A percentile compares a stretch with the other conserved stretches of the same genome.
These are phyloP conservation scores for Cladophialophora bantiana DNA, from an alignment of 2,329 filamentous ascomycete species.

Conservation along the genomic window DNA sequence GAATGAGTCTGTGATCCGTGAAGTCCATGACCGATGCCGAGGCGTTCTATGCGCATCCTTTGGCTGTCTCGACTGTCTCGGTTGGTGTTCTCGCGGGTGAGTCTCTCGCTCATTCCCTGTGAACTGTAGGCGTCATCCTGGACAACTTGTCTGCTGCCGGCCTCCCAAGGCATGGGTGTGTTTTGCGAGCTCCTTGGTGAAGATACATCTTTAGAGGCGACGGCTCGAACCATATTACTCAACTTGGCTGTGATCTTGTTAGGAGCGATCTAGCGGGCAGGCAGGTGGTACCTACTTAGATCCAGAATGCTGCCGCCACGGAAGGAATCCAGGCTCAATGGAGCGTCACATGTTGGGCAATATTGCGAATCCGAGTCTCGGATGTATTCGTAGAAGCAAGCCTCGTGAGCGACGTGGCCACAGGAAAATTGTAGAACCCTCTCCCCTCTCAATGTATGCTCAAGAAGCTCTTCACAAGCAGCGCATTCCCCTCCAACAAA, in stretches of 20 bases:
- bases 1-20: conserved; percentile 58
- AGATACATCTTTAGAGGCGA: conserved; percentile 70
- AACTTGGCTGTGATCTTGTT: conserved; percentile 75
- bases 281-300: conserved; percentile 68
- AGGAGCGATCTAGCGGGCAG: conserved; percentile 33
- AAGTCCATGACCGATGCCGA: conserved; percentile 44
- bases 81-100: conserved; percentile 43
- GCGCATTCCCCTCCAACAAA: conserved; percentile 95
- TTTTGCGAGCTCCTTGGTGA: conserved; percentile 57
- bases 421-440: conserved; percentile 95
- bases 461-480: conserved; percentile 94
- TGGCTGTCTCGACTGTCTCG: conserved; percentile 54
- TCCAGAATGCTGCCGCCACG: conserved; percentile 91
- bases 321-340: conserved; percentile 88
- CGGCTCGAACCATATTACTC: conserved; percentile 87
- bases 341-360: conserved; percentile 92
- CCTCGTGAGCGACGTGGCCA: conserved; percentile 95
- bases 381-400: conserved; percentile 98
- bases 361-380: conserved; percentile 92
- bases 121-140: conserved; percentile 43
- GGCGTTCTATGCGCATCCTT: conserved; percentile 55
- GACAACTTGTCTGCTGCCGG: conserved; percentile 41
- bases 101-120: conserved; percentile 25
- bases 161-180: conserved; percentile 69
- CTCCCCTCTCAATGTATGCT: conserved; percentile 93